Conservation (phyloP, 805 yeast species). For the Candida maesae region DNA sequence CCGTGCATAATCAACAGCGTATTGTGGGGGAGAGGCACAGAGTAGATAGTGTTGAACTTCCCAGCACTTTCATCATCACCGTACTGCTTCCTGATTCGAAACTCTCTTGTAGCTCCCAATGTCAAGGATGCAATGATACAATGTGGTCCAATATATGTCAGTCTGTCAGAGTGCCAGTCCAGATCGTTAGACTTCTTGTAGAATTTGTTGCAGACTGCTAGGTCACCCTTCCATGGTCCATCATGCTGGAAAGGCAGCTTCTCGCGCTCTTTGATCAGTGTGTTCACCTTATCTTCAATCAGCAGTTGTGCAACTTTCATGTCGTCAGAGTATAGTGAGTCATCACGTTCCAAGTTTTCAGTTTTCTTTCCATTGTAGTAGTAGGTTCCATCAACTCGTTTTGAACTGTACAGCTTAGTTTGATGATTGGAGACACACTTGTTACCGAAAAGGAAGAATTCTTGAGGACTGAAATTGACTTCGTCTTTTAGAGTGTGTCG, state of each 20-base stretch:
- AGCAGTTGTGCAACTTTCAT: constrained; percentile 38
- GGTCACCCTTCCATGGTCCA: constrained; percentile 47
- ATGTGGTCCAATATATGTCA: constrained; percentile 70
- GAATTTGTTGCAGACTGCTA: constrained; percentile 56
- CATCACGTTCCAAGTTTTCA: constrained; percentile 11
- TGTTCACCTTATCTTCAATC: constrained; percentile 38
- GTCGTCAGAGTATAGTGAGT: constrained; percentile 35
- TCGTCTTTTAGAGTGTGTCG: constrained; percentile 39
- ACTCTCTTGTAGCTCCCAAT: constrained; percentile 67
- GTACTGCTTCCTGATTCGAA: constrained; percentile 48
- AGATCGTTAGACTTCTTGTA: constrained; percentile 46
- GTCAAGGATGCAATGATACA: constrained; percentile 64
- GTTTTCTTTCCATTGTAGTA: constrained; percentile 41
- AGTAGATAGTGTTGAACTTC: constrained; percentile 33
- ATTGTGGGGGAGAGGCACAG: constrained; percentile 68
- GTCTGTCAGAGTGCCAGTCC: constrained; percentile 75
- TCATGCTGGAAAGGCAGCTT: constrained; percentile 36
- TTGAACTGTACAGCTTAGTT: constrained; percentile 35
- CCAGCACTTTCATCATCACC: constrained; percentile 20
- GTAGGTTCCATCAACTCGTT: constrained; percentile 18
- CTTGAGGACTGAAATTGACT: constrained; percentile 36
- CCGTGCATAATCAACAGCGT: constrained; percentile 70
- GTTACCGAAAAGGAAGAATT: constrained; percentile 62
- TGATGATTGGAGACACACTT: constrained; percentile 56
- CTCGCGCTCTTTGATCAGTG: constrained; percentile 29